These are phyloP conservation scores for Candida ipomoeae DNA, from an alignment of 805 yeast species.

Conservation along the genomic window DNA sequence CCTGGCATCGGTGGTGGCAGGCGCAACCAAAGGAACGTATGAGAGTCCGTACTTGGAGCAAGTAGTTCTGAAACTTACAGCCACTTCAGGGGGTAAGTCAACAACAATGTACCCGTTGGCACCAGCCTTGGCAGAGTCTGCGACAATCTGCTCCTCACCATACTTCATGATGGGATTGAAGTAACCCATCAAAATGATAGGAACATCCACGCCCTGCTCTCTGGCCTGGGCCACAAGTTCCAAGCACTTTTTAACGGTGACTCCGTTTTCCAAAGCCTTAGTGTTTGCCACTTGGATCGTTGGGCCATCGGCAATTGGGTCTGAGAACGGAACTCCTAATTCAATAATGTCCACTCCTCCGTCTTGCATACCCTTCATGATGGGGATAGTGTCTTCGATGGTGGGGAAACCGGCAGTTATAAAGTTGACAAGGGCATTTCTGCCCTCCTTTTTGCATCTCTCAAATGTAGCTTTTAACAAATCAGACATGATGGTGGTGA, in stretches of 20 bases:
- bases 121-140: slow-evolving; percentile 80
- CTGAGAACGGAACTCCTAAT: slow-evolving; percentile 93
- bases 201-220: slow-evolving; percentile 76
- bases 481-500: slow-evolving; percentile 41
- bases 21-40: slow-evolving; percentile 93
- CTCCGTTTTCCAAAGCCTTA: slow-evolving; percentile 77
- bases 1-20: slow-evolving; percentile 91
- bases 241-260: slow-evolving; percentile 64
- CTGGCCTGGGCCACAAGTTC: slow-evolving; percentile 76
- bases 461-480: slow-evolving; percentile 57
- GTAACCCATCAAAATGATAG: slow-evolving; percentile 94
- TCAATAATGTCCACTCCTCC: slow-evolving; percentile 97
- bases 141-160: slow-evolving; percentile 81
- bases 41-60: slow-evolving; percentile 69
- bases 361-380: slow-evolving; percentile 80
- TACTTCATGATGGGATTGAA: slow-evolving; percentile 88
- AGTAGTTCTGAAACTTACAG: slow-evolving; percentile 72
- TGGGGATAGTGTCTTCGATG: slow-evolving; percentile 80
- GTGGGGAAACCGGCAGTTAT: slow-evolving; percentile 94
- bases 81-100: slow-evolving; percentile 98
- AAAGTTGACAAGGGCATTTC: slow-evolving; percentile 87
- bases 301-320: slow-evolving; percentile 99
- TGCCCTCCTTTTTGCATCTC: slow-evolving; percentile 57
- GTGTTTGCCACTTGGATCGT: slow-evolving; percentile 88
- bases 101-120: slow-evolving; percentile 94